Conservation (phyloP, 805 yeast species). For the Saturnispora ahearnii region DNA sequence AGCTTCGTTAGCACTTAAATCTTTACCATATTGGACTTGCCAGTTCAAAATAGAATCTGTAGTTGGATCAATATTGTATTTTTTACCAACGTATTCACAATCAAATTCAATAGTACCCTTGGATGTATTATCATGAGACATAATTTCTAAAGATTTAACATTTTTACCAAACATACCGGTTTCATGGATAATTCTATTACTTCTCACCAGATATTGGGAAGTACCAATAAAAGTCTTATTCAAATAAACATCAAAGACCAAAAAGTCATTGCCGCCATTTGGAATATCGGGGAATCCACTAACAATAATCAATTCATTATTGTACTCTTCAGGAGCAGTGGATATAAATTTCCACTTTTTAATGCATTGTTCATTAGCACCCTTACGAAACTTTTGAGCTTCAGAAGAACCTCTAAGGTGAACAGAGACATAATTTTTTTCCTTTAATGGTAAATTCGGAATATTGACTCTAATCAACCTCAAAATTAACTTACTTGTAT, state of each 20-base stretch:
- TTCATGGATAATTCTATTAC: slow-evolving; percentile 21
- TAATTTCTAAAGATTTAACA: slow-evolving; percentile 36
- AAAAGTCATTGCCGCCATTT: slow-evolving; percentile 41
- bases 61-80: slow-evolving; percentile 48
- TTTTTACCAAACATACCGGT: slow-evolving; percentile 31
- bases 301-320: slow-evolving; percentile 64
- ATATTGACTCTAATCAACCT: slow-evolving; percentile 39
- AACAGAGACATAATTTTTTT: slow-evolving; percentile 41
- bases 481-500: slow-evolving; percentile 53
- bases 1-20: slow-evolving; percentile 30
- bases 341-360: slow-evolving; percentile 64
- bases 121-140: slow-evolving; percentile 33
- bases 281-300: slow-evolving; percentile 37
- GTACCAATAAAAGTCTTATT: slow-evolving; percentile 59
- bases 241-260: slow-evolving; percentile 47
- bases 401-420: slow-evolving; percentile 46
- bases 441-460: slow-evolving; percentile 11
- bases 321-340: slow-evolving; percentile 57
- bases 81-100: slow-evolving; percentile 61
- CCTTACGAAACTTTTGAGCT: slow-evolving; percentile 50
- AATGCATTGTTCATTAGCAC: slow-evolving; percentile 48
- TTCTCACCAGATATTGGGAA: slow-evolving; percentile 37
- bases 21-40: slow-evolving; percentile 38
- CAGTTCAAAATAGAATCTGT: slow-evolving; percentile 48
- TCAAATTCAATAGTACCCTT: slow-evolving; percentile 40